A percentile compares a stretch with the other conserved stretches of the same genome.
Evolutionary conservation across 768 basidiomycete genomes (phyloP).

Genomic region (Lactarius indigo): DNA sequence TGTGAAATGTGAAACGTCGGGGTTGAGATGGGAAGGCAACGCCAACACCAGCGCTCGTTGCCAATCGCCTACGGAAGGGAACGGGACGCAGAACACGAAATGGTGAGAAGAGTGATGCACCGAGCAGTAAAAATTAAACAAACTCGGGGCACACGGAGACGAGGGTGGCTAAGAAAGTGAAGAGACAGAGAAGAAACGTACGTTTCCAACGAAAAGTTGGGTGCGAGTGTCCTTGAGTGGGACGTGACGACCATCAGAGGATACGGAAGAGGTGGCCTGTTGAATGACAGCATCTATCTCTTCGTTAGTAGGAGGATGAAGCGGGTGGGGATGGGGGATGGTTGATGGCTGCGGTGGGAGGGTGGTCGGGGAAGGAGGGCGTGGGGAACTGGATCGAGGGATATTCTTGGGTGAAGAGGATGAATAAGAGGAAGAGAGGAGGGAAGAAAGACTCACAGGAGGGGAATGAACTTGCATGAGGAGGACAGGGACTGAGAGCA

Average conservation of each 20-base stretch:
- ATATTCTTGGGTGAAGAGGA: conserved; percentile 7
- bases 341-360: neutral
- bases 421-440: conserved; percentile 6
- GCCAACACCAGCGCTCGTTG: conserved; percentile 1
- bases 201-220: conserved; percentile 95
- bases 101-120: conserved; percentile 4
- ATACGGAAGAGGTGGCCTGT: conserved; percentile 72
- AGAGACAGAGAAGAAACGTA: conserved; percentile 39
- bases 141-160: neutral
- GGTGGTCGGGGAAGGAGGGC: conserved; percentile 11
- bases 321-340: conserved; percentile 3
- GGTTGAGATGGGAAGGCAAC: neutral
- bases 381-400: conserved; percentile 2
- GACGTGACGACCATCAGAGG: conserved; percentile 43
- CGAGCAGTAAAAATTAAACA: neutral
- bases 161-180: neutral
- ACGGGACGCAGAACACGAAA: neutral
- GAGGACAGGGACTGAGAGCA: conserved; percentile 9
- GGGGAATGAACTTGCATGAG: conserved; percentile 20
- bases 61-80: neutral
- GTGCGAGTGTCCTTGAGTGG: conserved; percentile 83
- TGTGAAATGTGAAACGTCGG: conserved; percentile 11
- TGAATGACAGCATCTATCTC: conserved; percentile 93
- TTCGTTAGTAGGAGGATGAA: conserved; percentile 56
- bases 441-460: conserved; percentile 7